Conservation (phyloP, 768 basidiomycete species). For the Boletus reticulatus region DNA sequence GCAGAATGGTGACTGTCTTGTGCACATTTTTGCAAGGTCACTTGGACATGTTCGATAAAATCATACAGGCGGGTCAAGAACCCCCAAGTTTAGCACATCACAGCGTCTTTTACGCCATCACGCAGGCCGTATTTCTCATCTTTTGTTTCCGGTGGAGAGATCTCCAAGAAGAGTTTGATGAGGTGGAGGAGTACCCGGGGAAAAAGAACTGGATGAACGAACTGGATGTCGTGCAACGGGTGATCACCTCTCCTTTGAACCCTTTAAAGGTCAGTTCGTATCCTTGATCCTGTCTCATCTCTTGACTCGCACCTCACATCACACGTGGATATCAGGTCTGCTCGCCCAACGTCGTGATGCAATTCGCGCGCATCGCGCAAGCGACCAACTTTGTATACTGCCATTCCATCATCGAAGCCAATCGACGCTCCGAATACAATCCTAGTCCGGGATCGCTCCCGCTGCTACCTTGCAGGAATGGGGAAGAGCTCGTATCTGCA, state of each 20-base stretch:
- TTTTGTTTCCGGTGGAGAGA: conserved; percentile 99
- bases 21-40: conserved; percentile 81
- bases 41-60: conserved; percentile 65
- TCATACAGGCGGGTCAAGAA: conserved; percentile 37
- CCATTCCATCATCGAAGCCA: conserved; percentile 88
- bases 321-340: conserved; percentile 60
- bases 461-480: conserved; percentile 20
- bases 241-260: conserved; percentile 79
- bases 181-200: conserved; percentile 47
- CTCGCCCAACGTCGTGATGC: conserved; percentile 84
- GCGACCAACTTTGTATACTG: conserved; percentile 92
- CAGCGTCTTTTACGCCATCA: conserved; percentile 86
- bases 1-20: conserved; percentile 76
- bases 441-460: conserved; percentile 24
- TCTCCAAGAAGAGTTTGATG: conserved; percentile 60
- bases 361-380: conserved; percentile 92
- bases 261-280: conserved; percentile 58
- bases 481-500: conserved; percentile 43
- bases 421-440: conserved; percentile 63
- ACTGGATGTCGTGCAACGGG: conserved; percentile 73
- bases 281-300: too few species aligned
- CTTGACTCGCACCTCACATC: background rate
- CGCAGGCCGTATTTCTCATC: conserved; percentile 91
- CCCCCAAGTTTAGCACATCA: conserved; percentile 41
- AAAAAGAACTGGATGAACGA: conserved; percentile 82